Evolutionary conservation across 2,329 filamentous ascomycete genomes (phyloP), one percentile per base, ranked within the genome.

Genomic region (Pyrenophora tritici-repentis): DNA sequence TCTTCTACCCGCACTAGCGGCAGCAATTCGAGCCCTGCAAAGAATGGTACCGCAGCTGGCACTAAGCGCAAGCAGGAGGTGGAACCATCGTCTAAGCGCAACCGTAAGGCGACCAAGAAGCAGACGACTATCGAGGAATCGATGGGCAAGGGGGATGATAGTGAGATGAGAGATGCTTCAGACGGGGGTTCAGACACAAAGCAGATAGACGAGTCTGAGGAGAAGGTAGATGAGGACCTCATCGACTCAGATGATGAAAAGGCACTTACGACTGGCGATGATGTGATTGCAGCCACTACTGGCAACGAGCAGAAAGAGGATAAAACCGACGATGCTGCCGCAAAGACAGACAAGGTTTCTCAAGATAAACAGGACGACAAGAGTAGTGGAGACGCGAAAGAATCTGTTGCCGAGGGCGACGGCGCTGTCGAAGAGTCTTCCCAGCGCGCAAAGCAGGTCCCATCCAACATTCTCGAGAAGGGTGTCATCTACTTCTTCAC

Each of bases 401-500:
- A 52, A 61, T 49, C 22, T 54, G 33, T 38, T 56, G 66, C 16
- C 50, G 59, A 75, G 17, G 65, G 47, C 41, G 53, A 60, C 35
- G 51, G 61, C 35, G 47, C 81, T 1, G 71, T 85, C 4, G 74
- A 78, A 51, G 75, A 80, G 42, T 79, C 81, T 2, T 71, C 78
- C 14, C 68, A 80, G 42, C 78, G 82, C 35, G 79, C 80, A 61
- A 72, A 80, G 37, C 73, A 76, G 2, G 72, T 81, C 33, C 78
- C 84, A 1, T 83, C 81, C 5, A 86, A 78, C 52, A 85, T 96
- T 18, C 79, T 95, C 2, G 91, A 97, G 67, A 96, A 94, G 66
- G 91, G 91, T 3, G 83, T 94, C 62, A 86, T 96, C 61, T 96
- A 96, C 78, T 96, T 96, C 80, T 95, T 96, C 78, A 87, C 88